Evolutionary conservation across 352 stramenopile species (phyloP).

Genomic region (Phytopythium kandeliae): DNA sequence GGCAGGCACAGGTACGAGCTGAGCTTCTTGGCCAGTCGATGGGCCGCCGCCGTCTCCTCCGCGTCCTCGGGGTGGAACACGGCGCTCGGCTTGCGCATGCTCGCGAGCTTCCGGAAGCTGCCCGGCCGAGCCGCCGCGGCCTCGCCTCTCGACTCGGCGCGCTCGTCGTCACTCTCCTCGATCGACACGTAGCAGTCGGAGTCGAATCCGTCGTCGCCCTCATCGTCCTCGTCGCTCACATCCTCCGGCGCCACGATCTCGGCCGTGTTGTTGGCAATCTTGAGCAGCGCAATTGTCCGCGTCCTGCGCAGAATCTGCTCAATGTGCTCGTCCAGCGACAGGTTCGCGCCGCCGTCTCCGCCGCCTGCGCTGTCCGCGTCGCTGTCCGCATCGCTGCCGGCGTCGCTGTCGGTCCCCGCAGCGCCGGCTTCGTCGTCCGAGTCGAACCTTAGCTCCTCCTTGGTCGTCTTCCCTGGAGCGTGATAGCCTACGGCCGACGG

Average conservation of each 20-base stretch:
- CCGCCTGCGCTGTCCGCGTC: conserved; percentile 10
- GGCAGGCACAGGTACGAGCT: conserved; percentile 65
- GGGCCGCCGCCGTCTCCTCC: conserved; percentile 27
- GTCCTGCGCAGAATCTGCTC: conserved; percentile 59
- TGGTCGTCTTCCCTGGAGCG: conserved; percentile 23
- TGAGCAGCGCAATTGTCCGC: conserved; percentile 57
- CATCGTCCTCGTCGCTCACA: conserved; percentile 33
- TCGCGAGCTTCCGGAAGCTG: conserved; percentile 30
- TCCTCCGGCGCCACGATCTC: conserved; percentile 38
- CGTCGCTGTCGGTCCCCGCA: background rate
- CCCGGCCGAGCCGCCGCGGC: conserved; percentile 6
- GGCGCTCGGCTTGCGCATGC: conserved; percentile 16
- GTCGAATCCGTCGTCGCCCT: conserved; percentile 29
- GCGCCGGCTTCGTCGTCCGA: conserved; percentile 25
- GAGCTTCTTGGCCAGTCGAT: conserved; percentile 50
- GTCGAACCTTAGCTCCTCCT: conserved; percentile 37
- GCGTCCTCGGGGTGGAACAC: conserved; percentile 8
- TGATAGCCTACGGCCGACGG: conserved; percentile 35
- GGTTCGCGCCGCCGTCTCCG: background rate
- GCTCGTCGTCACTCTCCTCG: conserved; percentile 8
- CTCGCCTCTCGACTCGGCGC: conserved; percentile 1
- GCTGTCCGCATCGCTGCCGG: background rate
- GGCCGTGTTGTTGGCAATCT: conserved; percentile 73
- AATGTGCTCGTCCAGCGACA: conserved; percentile 67
- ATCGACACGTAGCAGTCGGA: conserved; percentile 11